Evolutionary conservation across 2,329 filamentous ascomycete species (phyloP).

Genomic region (Onygenales sp.): DNA sequence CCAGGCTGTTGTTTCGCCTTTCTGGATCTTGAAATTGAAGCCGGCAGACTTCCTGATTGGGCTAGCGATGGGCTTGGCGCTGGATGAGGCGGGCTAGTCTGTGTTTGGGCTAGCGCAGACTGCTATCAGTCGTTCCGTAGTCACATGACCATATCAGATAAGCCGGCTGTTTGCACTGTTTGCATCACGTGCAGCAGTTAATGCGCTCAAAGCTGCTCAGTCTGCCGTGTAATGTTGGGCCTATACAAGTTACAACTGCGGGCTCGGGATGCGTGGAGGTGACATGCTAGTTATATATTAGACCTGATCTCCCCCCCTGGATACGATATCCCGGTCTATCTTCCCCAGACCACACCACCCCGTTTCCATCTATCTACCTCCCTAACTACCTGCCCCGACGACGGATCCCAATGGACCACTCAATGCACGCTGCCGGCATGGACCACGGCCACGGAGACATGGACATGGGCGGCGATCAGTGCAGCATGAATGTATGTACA

Average conservation of each 20-base stretch:
- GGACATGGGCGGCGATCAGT: slow-evolving; percentile 53
- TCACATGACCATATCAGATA: background rate
- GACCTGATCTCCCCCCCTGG: too few relatives aligned
- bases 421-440: slow-evolving; percentile 22
- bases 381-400: background rate
- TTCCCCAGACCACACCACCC: background rate
- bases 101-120: background rate
- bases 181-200: slow-evolving; percentile 15
- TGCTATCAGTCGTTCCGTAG: background rate
- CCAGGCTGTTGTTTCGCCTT: too few relatives aligned
- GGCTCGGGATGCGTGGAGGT: too few relatives aligned
- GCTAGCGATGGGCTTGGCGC: background rate
- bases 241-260: too few relatives aligned
- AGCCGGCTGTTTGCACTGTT: slow-evolving; percentile 24
- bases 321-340: background rate
- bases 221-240: too few relatives aligned
- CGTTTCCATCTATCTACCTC: background rate
- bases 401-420: slow-evolving; percentile 23
- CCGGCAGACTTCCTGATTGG: background rate
- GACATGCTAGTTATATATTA: too few relatives aligned
- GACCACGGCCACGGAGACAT: slow-evolving; percentile 49
- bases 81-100: background rate
- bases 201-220: background rate
- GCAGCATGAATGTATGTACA: slow-evolving; percentile 76
- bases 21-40: background rate